Conservation (phyloP, 2,329 filamentous ascomycete genomes). For the Diaporthe eres region DNA sequence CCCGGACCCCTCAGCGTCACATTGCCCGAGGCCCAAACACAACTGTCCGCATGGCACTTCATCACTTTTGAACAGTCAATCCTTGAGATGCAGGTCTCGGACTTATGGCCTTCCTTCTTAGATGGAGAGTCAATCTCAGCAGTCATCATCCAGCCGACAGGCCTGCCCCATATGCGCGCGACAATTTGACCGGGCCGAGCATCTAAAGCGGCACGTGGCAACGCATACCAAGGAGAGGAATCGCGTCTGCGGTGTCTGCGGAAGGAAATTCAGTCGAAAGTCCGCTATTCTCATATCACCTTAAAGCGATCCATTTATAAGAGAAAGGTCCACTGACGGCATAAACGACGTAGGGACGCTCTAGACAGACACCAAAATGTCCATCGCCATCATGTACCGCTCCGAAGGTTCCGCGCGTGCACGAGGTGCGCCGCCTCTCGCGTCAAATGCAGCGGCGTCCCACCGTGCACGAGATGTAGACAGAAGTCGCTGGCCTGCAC, state of each 20-base stretch:
- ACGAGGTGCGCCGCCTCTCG: conserved; percentile 34
- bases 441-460: conserved; percentile 34
- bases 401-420: conserved; percentile 37
- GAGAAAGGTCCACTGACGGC: conserved; percentile 1
- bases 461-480: conserved; percentile 29
- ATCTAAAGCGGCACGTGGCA: conserved; percentile 34
- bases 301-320: not conserved
- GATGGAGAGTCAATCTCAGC: conserved; percentile 31
- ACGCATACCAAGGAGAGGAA: conserved; percentile 37
- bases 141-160: conserved; percentile 10
- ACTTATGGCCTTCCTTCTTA: not conserved
- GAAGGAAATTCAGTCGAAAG: conserved; percentile 38
- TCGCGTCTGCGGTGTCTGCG: conserved; percentile 31
- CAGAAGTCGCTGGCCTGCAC: conserved; percentile 36
- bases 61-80: not conserved
- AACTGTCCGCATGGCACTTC: too few relatives aligned
- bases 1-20: conserved; percentile 27
- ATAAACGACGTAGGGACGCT: conserved; percentile 18
- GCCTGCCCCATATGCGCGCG: conserved; percentile 31
- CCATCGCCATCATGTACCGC: conserved; percentile 22
- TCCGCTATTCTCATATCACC: not conserved
- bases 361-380: conserved; percentile 33
- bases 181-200: conserved; percentile 34
- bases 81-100: not conserved
- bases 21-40: not conserved